A percentile compares a stretch with the other conserved stretches of the same genome.
Conservation (phyloP, 2,329 filamentous ascomycete species). For the Calonectria pseudoturangicola region DNA sequence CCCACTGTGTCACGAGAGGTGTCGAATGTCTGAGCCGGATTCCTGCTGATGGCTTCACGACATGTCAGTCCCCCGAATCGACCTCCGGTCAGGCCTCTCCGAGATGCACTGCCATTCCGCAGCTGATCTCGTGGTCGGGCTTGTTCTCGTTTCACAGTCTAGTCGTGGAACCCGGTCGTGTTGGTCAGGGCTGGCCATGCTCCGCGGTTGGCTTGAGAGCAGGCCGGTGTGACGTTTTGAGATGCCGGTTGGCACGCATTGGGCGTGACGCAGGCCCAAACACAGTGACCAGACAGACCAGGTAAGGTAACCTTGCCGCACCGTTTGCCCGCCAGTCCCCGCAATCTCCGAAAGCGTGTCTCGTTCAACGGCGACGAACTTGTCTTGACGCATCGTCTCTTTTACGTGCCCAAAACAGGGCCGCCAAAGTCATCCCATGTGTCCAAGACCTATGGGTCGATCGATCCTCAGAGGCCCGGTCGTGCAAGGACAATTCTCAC, state of each 20-base stretch:
- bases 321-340: constrained; percentile 14
- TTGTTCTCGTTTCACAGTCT: constrained; percentile 22
- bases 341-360: constrained; percentile 18
- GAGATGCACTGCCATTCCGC: constrained; percentile 1
- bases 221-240: constrained; percentile 32
- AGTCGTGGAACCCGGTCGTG: constrained; percentile 8
- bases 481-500: background rate
- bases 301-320: constrained; percentile 9
- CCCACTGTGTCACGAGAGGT: constrained; percentile 35
- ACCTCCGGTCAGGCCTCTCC: background rate
- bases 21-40: constrained; percentile 9
- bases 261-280: constrained; percentile 20
- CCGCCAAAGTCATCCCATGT: background rate
- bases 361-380: background rate
- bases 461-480: background rate
- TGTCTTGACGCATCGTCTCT: background rate
- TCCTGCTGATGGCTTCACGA: constrained; percentile 20
- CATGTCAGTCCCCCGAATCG: background rate
- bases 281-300: background rate
- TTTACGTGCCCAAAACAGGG: background rate
- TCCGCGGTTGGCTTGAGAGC: constrained; percentile 13
- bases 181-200: constrained; percentile 26
- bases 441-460: background rate
- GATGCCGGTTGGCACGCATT: constrained; percentile 19
- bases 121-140: background rate